These are phyloP conservation scores for Murraya koenigii DNA, from an alignment of 345 rosid species.

Conservation along the genomic window DNA sequence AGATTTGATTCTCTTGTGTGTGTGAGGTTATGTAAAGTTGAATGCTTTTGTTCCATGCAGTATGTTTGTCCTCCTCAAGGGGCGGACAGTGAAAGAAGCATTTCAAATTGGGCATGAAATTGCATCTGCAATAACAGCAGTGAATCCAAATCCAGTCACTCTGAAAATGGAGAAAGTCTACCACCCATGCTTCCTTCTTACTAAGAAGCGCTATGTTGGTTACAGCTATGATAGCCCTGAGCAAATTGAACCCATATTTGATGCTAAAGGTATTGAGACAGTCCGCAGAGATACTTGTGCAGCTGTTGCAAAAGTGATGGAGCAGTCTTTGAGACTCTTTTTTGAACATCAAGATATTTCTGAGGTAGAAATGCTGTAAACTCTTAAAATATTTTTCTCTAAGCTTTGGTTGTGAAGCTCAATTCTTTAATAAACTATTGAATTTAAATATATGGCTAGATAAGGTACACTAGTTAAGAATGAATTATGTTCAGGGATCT, in stretches of 20 bases:
- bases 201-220: conserved; percentile 95
- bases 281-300: conserved; percentile 90
- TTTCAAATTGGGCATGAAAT: conserved; percentile 77
- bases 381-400: background rate
- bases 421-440: background rate
- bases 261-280: conserved; percentile 98
- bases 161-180: conserved; percentile 97
- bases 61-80: conserved; percentile 94
- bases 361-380: conserved; percentile 38
- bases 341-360: conserved; percentile 66
- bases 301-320: conserved; percentile 89
- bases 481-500: background rate
- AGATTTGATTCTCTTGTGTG: background rate
- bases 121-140: conserved; percentile 78
- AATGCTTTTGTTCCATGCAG: conserved; percentile 37
- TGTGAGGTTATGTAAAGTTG: conserved; percentile 3
- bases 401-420: conserved; percentile 4
- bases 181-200: conserved; percentile 88
- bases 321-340: conserved; percentile 76
- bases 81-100: conserved; percentile 65
- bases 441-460: background rate
- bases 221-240: conserved; percentile 84
- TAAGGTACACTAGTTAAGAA: background rate
- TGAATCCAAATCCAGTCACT: conserved; percentile 90
- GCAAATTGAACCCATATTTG: conserved; percentile 72